Base-by-base conservation (phyloP, 2,329 filamentous ascomycete species). In the Fusarium torulosum region DNA sequence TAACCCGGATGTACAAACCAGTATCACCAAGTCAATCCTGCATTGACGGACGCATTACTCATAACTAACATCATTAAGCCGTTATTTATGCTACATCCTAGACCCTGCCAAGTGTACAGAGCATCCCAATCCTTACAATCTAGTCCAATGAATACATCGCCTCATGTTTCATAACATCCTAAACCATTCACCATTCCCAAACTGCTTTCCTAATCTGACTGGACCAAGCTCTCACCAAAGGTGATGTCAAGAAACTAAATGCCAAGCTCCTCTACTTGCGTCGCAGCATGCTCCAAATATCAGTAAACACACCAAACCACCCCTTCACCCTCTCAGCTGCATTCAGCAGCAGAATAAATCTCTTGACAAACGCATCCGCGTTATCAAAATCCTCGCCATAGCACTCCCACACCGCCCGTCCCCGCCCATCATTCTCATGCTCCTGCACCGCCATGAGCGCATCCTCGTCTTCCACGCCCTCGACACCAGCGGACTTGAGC, bases 331-430 rank as follows among this genome's bases (percentile, higher is more conserved):
- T 72, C 63, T 84, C 81, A 35, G 85, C 71, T 29, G 80, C 72
- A 71, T 90, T 88, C 66, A 91, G 45, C 59, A 89, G 65, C 40
- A 78, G 76, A 3, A 91, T 75, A 54, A 88, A 81, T 38, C 85
- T 82, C 59, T 81, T 78, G 23, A 82, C 80, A 71, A 90, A 90
- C 3, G 80, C 75, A 71, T 91, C 89, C 17, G 81, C 80, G 61
- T 85, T 80, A 58, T 83, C 79, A 69, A 84, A 87, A 69, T 90
- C 87, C 65, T 88, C 79, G 0, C 82, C 87, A 74, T 87, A 88
- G 43, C 84, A 79, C 73, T 91, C 89, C 84, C 88, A 90, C 2
- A 87, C 75, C 0, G 83, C 84, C 33, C 78, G 78, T 51, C 83
- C 80, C 53, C 73, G 68, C 13, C 78, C 78, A 15, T 78, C 74